Conservation (phyloP, 352 stramenopile genomes). For the Pythium graminicola region DNA sequence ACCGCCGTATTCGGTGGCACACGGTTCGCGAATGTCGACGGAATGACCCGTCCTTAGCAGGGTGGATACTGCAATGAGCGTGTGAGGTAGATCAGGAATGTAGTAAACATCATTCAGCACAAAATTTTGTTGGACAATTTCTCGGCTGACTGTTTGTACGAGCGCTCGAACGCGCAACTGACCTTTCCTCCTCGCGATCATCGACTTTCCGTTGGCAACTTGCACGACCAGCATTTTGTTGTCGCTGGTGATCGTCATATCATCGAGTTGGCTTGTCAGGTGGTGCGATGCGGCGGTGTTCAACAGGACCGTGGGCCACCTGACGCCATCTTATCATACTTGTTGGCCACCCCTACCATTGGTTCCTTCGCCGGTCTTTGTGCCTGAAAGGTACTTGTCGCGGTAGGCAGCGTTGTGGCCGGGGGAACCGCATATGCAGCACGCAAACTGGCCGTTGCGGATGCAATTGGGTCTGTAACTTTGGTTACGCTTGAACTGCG, state of each 20-base stretch:
- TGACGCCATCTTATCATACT: no score
- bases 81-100: slow-evolving; percentile 1
- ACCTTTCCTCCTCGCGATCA: slow-evolving; percentile 3
- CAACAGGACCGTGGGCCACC: slow-evolving; percentile 1
- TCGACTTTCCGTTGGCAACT: slow-evolving; percentile 4
- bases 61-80: slow-evolving; percentile 3
- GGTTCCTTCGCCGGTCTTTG: no score
- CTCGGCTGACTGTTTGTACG: not conserved
- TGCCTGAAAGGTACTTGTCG: not conserved
- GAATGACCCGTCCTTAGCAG: not conserved
- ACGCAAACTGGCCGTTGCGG: not conserved
- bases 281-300: slow-evolving; percentile 12
- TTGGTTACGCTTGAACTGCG: not conserved
- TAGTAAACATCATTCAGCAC: slow-evolving; percentile 12
- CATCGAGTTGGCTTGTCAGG: slow-evolving; percentile 8
- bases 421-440: not conserved
- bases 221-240: slow-evolving; percentile 7
- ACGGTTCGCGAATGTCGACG: not conserved
- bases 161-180: not conserved
- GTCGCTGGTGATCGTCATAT: slow-evolving; percentile 4
- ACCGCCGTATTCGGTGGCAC: not conserved
- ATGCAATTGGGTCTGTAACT: not conserved
- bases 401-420: not conserved
- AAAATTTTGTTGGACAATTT: slow-evolving; percentile 5
- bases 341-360: no score